These are phyloP conservation scores for Haplographium delicatum DNA, from an alignment of 495 filamentous ascomycete genomes.

Conservation along the genomic window DNA sequence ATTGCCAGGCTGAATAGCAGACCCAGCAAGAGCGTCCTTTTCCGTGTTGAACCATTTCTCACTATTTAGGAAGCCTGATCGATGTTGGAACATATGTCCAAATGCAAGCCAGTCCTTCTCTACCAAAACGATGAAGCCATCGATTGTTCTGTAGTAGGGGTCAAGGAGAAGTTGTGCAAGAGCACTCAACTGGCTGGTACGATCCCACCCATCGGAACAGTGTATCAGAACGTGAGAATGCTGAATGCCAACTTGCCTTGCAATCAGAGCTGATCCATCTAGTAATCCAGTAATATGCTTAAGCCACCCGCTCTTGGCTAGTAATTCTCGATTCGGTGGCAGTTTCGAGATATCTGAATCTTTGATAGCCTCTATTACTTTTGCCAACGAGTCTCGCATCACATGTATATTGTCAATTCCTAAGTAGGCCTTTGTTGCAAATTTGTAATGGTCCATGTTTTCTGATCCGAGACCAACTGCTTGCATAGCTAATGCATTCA, in stretches of 20 bases:
- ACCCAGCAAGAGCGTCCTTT: conserved; percentile 55
- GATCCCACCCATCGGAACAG: conserved; percentile 98
- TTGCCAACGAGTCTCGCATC: conserved; percentile 88
- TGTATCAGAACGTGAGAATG: conserved; percentile 96
- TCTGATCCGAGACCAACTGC: conserved; percentile 90
- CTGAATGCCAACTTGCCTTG: conserved; percentile 81
- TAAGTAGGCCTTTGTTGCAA: conserved; percentile 87
- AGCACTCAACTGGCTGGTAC: conserved; percentile 93
- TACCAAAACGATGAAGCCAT: conserved; percentile 90
- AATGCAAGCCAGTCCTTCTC: conserved; percentile 99
- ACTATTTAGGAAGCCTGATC: conserved; percentile 76
- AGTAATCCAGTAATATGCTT: conserved; percentile 84
- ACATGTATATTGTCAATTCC: conserved; percentile 99
- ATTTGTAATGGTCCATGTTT: conserved; percentile 96
- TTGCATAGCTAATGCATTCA: conserved; percentile 96
- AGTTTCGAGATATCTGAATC: conserved; percentile 85
- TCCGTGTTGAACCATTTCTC: conserved; percentile 95
- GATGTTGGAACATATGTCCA: conserved; percentile 92
- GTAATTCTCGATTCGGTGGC: conserved; percentile 74
- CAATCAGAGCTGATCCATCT: conserved; percentile 78
- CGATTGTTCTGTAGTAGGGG: conserved; percentile 90
- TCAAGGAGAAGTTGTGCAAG: conserved; percentile 90
- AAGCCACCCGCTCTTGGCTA: conserved; percentile 83
- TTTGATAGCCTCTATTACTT: conserved; percentile 85
- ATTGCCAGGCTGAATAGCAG: conserved; percentile 44